These are phyloP conservation scores for Phytophthora fragariaefolia DNA, from an alignment of 352 stramenopile genomes.

Conservation along the genomic window DNA sequence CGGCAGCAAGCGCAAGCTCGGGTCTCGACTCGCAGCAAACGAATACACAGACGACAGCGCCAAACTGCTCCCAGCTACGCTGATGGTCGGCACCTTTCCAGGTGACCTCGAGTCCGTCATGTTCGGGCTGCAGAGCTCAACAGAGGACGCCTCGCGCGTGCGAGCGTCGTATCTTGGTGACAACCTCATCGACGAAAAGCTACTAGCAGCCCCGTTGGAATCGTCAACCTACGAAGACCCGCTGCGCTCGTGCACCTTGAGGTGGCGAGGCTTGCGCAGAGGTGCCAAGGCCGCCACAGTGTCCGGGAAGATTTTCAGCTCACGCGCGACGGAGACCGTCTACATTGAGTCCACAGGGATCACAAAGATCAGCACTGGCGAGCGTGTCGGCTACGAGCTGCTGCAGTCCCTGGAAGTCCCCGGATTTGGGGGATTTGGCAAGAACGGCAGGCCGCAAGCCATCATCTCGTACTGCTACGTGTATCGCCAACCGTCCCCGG, in stretches of 20 bases:
- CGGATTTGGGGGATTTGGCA: constrained; percentile 20
- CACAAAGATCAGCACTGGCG: constrained; percentile 27
- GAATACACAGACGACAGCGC: constrained; percentile 19
- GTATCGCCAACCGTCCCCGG: constrained; percentile 35
- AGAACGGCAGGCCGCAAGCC: constrained; percentile 18
- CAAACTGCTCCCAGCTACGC: constrained; percentile 31
- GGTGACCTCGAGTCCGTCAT: constrained; percentile 45
- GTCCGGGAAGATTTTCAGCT: constrained; percentile 27
- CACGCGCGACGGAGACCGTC: constrained; percentile 26
- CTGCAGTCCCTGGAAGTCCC: constrained; percentile 39
- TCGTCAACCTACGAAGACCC: constrained; percentile 32
- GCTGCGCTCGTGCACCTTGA: constrained; percentile 39
- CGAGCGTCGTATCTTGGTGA: constrained; percentile 37
- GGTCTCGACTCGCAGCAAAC: constrained; percentile 28
- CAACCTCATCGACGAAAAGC: constrained; percentile 35
- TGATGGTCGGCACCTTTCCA: constrained; percentile 40
- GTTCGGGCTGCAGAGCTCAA: constrained; percentile 40
- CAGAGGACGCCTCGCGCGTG: constrained; percentile 36
- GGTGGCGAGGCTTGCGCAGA: constrained; percentile 32
- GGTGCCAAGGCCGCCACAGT: constrained; percentile 24
- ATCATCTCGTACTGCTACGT: constrained; percentile 50
- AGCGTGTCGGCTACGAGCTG: constrained; percentile 43
- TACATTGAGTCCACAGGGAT: constrained; percentile 44
- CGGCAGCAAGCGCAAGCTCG: constrained; percentile 35
- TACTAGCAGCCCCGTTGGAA: constrained; percentile 33